Base-by-base conservation (phyloP, 768 basidiomycete species). In the Tephrocybe sp. region DNA sequence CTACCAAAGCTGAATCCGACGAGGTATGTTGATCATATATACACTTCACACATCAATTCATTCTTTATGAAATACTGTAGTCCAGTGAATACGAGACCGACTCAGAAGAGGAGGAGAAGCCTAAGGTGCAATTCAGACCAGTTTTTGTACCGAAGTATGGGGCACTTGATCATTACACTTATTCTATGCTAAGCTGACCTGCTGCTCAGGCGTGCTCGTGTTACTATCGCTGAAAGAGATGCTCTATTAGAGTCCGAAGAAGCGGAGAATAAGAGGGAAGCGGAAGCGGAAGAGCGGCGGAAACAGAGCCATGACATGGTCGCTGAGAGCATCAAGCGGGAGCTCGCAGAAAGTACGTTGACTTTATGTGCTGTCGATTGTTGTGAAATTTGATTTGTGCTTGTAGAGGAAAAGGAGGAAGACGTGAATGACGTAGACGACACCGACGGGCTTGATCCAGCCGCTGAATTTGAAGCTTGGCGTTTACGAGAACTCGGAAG, bases 381-480 rank as follows among this genome's bases (percentile, higher is more conserved):
- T 30, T 21, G 24, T 45, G 50, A 50, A 28, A 41, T 32, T n/a
- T 55, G 20, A 57, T 39, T 18, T 18, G 21, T 23, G 21, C 48
- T 18, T 12, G n/a, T 59, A 98, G 96, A 93, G 78, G 93, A 98
- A 67, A 93, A 91, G 56, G 84, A 90, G 50, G 88, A 88, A 21
- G 68, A 85, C 17, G 71, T 89, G 28, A 90, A 90, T 2, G 94
- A 98, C 55, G 80, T 98, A 0, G 95, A 98, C 69, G 97, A 99
- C 66, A 90, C 92, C 4, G 97, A 99, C 61, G 96, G 91, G 1
- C 65, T 94, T 42, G 94, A 98, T 62, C 90, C 94, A 2, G 78
- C 81, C 14, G 85, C 67, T 46, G 97, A 98, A 67, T 99, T 99
- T 59, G 95, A 98, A 63, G 91, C 88, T 3, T 99, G 97, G 97